These are phyloP conservation scores for Trichoderma endophyticum DNA, from an alignment of 2,329 filamentous ascomycete species.

Conservation along the genomic window DNA sequence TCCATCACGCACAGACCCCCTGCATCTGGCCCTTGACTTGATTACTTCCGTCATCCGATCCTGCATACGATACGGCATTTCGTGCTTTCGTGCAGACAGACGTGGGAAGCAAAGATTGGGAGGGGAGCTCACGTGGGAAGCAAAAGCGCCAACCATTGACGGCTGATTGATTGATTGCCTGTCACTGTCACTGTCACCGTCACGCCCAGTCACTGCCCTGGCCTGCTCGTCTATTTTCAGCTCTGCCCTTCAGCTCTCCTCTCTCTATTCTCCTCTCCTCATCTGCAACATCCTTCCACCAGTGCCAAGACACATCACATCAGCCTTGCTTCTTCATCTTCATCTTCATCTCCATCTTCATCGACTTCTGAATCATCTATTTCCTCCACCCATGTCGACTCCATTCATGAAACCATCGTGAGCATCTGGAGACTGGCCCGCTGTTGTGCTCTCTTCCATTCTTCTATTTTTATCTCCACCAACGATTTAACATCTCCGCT, in stretches of 20 bases:
- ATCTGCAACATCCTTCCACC: background rate
- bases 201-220: background rate
- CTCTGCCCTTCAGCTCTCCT: background rate
- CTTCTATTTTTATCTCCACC: background rate
- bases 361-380: background rate
- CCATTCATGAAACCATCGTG: background rate
- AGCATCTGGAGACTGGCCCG: background rate
- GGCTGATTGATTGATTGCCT: background rate
- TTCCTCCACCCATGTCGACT: background rate
- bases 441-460: background rate
- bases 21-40: background rate
- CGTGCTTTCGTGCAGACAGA: background rate
- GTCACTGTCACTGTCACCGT: background rate
- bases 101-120: background rate
- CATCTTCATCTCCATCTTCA: background rate
- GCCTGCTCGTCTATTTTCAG: background rate
- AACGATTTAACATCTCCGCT: background rate
- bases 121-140: background rate
- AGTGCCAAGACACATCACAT: background rate
- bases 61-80: background rate
- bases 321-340: background rate
- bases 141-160: background rate
- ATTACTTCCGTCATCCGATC: background rate
- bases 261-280: background rate
- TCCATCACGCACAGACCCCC: background rate